A percentile compares a stretch with the other conserved stretches of the same genome.
Evolutionary conservation across 2,329 filamentous ascomycete genomes (phyloP).

Genomic region (Didymella exigua): DNA sequence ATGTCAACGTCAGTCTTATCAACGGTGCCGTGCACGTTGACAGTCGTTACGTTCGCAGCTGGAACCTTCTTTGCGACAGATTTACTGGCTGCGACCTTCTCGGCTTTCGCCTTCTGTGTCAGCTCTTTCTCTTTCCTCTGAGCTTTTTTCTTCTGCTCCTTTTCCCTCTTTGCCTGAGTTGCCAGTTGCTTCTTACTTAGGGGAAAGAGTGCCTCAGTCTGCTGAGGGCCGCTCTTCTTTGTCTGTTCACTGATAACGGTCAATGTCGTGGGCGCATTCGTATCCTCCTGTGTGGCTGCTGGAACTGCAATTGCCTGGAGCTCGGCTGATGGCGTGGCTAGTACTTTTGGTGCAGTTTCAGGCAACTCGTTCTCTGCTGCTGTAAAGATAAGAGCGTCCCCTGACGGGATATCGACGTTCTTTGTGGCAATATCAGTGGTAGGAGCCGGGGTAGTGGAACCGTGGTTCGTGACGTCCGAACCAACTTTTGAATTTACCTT

Average conservation of each 20-base stretch:
- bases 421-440: neutral
- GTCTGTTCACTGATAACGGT: neutral
- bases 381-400: conserved; percentile 1
- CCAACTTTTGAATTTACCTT: neutral
- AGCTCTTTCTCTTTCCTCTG: conserved; percentile 34
- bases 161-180: conserved; percentile 41
- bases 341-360: neutral
- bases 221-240: conserved; percentile 33
- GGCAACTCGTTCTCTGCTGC: neutral
- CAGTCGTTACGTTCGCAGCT: neutral
- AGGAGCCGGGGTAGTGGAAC: neutral
- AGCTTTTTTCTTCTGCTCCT: conserved; percentile 46
- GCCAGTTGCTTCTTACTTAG: conserved; percentile 31
- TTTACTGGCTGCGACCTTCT: conserved; percentile 15
- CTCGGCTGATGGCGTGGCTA: neutral
- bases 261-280: neutral
- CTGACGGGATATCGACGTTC: neutral
- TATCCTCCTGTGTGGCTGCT: neutral
- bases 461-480: conserved; percentile 10
- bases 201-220: conserved; percentile 39
- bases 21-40: neutral
- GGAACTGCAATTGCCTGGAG: neutral
- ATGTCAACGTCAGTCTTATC: neutral
- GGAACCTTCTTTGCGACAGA: neutral
- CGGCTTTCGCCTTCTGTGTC: conserved; percentile 16